These are phyloP conservation scores for Capronia epimyces DNA, from an alignment of 2,329 filamentous ascomycete species.

Conservation along the genomic window DNA sequence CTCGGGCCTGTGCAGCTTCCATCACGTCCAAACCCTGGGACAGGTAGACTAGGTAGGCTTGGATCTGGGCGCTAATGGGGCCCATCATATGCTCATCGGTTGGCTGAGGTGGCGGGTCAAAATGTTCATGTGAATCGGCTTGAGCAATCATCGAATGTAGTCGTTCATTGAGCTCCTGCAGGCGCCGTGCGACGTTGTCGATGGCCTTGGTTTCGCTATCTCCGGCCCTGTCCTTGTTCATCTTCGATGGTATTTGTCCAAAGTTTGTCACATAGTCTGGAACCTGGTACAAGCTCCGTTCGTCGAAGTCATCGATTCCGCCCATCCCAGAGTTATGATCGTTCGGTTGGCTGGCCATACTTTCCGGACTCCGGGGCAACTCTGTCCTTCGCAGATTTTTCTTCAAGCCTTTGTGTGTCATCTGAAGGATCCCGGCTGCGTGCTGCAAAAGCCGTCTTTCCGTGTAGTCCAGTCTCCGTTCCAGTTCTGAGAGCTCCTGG, in stretches of 20 bases:
- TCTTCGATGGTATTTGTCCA: constrained; percentile 31
- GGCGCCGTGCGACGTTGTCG: constrained; percentile 56
- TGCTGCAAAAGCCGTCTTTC: constrained; percentile 77
- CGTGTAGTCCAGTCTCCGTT: constrained; percentile 68
- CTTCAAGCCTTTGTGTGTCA: constrained; percentile 73
- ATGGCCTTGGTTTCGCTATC: constrained; percentile 34
- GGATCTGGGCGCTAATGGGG: constrained; percentile 22
- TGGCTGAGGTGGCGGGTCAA: constrained; percentile 36
- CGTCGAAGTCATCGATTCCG: constrained; percentile 65
- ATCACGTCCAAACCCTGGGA: constrained; percentile 60
- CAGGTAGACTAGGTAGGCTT: constrained; percentile 64
- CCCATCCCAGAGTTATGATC: constrained; percentile 50
- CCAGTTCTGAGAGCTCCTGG: constrained; percentile 70
- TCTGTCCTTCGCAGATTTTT: constrained; percentile 48
- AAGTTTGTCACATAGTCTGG: constrained; percentile 59
- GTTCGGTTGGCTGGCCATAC: constrained; percentile 44
- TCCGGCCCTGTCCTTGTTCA: constrained; percentile 24
- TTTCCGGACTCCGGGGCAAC: constrained; percentile 69
- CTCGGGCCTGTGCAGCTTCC: constrained; percentile 51
- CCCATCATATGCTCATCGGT: constrained; percentile 29
- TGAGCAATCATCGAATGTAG: constrained; percentile 61
- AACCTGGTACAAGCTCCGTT: constrained; percentile 65
- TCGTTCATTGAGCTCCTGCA: constrained; percentile 63
- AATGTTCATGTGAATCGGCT: constrained; percentile 34
- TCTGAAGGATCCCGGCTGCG: constrained; percentile 84